Evolutionary conservation across 331 rosid genomes (phyloP).

Genomic region (Saraca asoca): DNA sequence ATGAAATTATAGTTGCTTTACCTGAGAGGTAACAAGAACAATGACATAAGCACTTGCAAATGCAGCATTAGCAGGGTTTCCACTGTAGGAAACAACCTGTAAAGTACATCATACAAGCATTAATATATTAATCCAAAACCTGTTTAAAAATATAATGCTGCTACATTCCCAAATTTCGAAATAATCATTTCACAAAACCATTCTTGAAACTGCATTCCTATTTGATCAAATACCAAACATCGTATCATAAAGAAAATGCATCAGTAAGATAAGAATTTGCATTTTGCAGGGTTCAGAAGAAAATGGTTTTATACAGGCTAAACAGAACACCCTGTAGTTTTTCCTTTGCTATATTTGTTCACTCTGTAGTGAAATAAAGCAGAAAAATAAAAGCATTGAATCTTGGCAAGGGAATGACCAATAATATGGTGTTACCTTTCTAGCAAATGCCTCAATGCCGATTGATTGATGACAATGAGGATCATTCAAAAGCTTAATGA

Average conservation of each 20-base stretch:
- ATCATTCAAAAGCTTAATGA: conserved; percentile 51
- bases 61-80: conserved; percentile 52
- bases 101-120: conserved; percentile 7
- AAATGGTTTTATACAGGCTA: neutral
- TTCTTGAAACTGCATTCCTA: neutral
- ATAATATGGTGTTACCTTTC: conserved; percentile 49
- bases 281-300: conserved; percentile 1
- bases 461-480: conserved; percentile 56
- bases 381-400: conserved; percentile 11
- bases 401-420: conserved; percentile 13
- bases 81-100: conserved; percentile 67
- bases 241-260: conserved; percentile 11
- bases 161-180: conserved; percentile 4
- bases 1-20: conserved; percentile 36
- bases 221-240: conserved; percentile 4
- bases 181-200: conserved; percentile 2
- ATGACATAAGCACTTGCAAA: conserved; percentile 76
- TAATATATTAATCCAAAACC: neutral
- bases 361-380: conserved; percentile 3
- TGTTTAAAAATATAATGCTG: conserved; percentile 19
- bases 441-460: conserved; percentile 58
- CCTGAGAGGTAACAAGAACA: conserved; percentile 82
- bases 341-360: conserved; percentile 10
- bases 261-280: neutral
- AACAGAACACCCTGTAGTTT: neutral